A percentile compares a stretch with the other conserved stretches of the same genome.
These are phyloP conservation scores for Haplographium delicatum DNA, from an alignment of 495 filamentous ascomycete genomes.

Conservation along the genomic window DNA sequence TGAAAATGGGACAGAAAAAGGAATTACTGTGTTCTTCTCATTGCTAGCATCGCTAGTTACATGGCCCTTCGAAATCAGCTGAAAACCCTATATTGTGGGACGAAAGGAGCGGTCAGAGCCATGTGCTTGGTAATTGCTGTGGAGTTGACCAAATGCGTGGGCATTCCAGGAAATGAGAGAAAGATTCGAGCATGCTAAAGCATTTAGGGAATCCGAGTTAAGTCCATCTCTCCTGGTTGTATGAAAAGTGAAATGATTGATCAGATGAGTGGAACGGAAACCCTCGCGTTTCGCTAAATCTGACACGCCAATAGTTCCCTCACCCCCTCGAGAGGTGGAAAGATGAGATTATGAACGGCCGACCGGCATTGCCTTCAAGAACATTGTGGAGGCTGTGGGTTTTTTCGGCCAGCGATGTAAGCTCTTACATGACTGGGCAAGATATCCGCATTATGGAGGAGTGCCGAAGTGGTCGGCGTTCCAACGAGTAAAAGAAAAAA, in stretches of 20 bases:
- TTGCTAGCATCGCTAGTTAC: no score
- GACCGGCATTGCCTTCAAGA: constrained; percentile 83
- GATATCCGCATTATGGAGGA: constrained; percentile 12
- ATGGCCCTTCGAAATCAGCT: constrained; percentile 30
- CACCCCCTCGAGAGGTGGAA: constrained; percentile 52
- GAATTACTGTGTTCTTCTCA: no score
- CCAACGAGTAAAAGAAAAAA: no score
- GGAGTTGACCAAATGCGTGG: constrained; percentile 71
- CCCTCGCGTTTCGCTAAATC: no score
- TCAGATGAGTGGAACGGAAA: no score
- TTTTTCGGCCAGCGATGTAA: constrained; percentile 68
- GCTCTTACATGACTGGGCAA: constrained; percentile 70
- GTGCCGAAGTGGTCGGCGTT: constrained; percentile 17
- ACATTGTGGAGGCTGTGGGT: constrained; percentile 76
- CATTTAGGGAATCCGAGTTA: constrained; percentile 64
- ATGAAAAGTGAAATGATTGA: constrained; percentile 75
- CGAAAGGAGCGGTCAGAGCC: constrained; percentile 28
- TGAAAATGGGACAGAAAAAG: no score
- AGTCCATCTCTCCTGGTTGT: constrained; percentile 69
- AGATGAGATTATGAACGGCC: constrained; percentile 71
- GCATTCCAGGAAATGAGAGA: constrained; percentile 74
- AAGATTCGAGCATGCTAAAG: constrained; percentile 80
- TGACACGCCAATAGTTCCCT: constrained; percentile 6
- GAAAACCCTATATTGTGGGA: constrained; percentile 32
- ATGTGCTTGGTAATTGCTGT: constrained; percentile 44